Evolutionary conservation across 805 yeast genomes (phyloP).

Genomic region (Danielozyma ontarioensis): DNA sequence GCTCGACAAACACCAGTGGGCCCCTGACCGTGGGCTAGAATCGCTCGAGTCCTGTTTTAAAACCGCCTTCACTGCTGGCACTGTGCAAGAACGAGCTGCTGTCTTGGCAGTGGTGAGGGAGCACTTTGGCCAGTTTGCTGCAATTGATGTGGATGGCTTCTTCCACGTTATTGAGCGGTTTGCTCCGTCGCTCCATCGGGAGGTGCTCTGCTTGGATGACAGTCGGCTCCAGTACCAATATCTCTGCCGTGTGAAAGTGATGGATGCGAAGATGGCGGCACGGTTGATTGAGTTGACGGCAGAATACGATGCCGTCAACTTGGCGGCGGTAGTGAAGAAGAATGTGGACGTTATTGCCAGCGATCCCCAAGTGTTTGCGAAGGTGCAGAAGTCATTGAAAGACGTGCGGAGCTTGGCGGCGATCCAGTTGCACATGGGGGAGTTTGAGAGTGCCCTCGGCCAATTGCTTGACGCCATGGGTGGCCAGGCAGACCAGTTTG

Average conservation of each 20-base stretch:
- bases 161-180: constrained; percentile 30
- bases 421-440: too few species aligned
- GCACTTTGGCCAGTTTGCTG: constrained; percentile 19
- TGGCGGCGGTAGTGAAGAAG: constrained; percentile 10
- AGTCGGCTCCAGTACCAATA: constrained; percentile 23
- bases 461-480: too few species aligned
- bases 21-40: constrained; percentile 3
- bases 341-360: constrained; percentile 5
- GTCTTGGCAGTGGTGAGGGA: constrained; percentile 16
- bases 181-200: constrained; percentile 35
- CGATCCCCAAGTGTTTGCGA: constrained; percentile 1
- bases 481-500: too few species aligned
- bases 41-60: constrained; percentile 22
- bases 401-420: too few species aligned
- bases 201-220: constrained; percentile 26
- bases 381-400: too few species aligned
- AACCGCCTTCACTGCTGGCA: constrained; percentile 11
- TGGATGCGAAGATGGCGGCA: constrained; percentile 3
- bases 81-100: constrained; percentile 18
- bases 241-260: constrained; percentile 22
- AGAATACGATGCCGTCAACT: too few species aligned
- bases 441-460: too few species aligned
- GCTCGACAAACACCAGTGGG: constrained; percentile 24
- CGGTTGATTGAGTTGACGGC: too few species aligned
- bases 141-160: constrained; percentile 28